A percentile compares a stretch with the other conserved stretches of the same genome.
Conservation (phyloP, 306 rosid genomes). For the Cicer bijugum region DNA sequence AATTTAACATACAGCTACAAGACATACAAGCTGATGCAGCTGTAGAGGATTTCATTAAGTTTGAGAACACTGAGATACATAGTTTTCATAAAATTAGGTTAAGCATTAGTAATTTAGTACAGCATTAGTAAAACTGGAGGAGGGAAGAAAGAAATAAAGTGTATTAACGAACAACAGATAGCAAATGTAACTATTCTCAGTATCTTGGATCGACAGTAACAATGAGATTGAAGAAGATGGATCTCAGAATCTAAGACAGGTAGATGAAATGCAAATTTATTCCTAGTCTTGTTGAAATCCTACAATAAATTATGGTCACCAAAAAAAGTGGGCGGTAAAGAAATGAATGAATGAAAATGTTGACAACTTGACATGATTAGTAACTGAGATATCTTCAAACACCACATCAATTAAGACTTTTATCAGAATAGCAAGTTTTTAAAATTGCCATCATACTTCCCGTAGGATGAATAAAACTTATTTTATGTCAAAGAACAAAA, state of each 20-base stretch:
- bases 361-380: constrained; percentile 30
- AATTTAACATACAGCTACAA: constrained; percentile 13
- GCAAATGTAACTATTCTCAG: constrained; percentile 7
- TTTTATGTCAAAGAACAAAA: constrained; percentile 19
- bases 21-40: constrained; percentile 31
- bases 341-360: constrained; percentile 4
- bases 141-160: constrained; percentile 20
- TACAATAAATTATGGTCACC: constrained; percentile 8
- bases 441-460: constrained; percentile 21
- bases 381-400: constrained; percentile 29
- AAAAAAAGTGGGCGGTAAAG: constrained; percentile 14
- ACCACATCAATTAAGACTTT: constrained; percentile 25
- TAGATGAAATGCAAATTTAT: constrained; percentile 27
- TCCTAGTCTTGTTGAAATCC: background rate
- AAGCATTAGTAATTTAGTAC: background rate
- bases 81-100: constrained; percentile 5
- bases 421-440: constrained; percentile 17
- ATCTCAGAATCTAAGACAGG: constrained; percentile 21
- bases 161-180: constrained; percentile 15
- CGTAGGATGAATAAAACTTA: constrained; percentile 7
- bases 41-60: constrained; percentile 25
- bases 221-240: constrained; percentile 15
- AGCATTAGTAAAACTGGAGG: background rate
- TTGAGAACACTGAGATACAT: constrained; percentile 7
- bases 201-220: constrained; percentile 16